Conservation (phyloP, 2,329 filamentous ascomycete species). For the Aureobasidium sp. region DNA sequence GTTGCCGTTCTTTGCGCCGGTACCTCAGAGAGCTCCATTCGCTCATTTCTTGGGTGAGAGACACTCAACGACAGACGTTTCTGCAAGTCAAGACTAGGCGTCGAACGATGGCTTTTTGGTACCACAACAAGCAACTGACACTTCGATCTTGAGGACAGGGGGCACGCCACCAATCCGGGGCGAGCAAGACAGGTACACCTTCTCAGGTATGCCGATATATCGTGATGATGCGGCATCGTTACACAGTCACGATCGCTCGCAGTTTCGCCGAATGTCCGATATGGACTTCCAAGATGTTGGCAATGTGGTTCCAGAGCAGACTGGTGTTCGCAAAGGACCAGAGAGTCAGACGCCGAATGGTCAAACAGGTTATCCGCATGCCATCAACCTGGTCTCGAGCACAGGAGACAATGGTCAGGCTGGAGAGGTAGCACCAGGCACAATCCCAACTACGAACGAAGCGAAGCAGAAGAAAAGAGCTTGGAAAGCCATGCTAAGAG, state of each 20-base stretch:
- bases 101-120: background rate
- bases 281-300: background rate
- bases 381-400: background rate
- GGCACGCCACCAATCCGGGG: conserved; percentile 19
- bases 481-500: background rate
- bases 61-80: background rate
- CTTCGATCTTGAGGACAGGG: background rate
- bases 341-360: background rate
- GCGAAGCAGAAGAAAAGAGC: background rate
- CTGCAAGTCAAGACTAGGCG: background rate
- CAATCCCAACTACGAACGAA: background rate
- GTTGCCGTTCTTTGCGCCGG: conserved; percentile 9
- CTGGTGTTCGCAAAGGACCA: background rate
- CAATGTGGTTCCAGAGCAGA: background rate
- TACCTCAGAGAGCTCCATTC: background rate
- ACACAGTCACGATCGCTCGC: conserved; percentile 7
- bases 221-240: conserved; percentile 20
- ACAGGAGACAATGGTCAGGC: background rate
- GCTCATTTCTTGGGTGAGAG: background rate
- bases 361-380: background rate
- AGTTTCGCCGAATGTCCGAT: background rate
- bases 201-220: conserved; percentile 22
- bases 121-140: background rate
- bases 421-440: no score
- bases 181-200: conserved; percentile 20